These are phyloP conservation scores for Hymenoscyphus fructigenus DNA, from an alignment of 2,329 filamentous ascomycete species.

Conservation along the genomic window DNA sequence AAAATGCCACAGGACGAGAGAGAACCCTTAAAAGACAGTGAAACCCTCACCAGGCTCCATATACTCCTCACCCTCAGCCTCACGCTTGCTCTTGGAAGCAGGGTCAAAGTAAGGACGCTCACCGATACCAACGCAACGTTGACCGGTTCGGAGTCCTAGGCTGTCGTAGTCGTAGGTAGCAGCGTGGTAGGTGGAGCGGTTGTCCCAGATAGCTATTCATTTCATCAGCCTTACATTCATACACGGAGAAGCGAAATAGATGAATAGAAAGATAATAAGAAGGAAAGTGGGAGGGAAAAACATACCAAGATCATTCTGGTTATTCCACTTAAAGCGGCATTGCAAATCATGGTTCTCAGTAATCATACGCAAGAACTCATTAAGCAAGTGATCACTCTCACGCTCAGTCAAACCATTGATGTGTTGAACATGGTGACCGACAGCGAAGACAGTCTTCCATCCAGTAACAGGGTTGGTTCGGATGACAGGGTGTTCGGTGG, in stretches of 20 bases:
- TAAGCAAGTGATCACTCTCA: slow-evolving; percentile 46
- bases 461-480: slow-evolving; percentile 57
- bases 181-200: slow-evolving; percentile 50
- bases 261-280: too few relatives aligned
- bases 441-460: slow-evolving; percentile 42
- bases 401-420: slow-evolving; percentile 56
- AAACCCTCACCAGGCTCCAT: slow-evolving; percentile 18
- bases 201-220: slow-evolving; percentile 64
- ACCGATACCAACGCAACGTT: slow-evolving; percentile 49
- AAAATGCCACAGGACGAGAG: background rate
- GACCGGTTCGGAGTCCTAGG: slow-evolving; percentile 44
- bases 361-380: slow-evolving; percentile 42
- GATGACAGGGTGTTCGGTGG: slow-evolving; percentile 47
- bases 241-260: too few relatives aligned
- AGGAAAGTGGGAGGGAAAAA: background rate
- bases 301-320: slow-evolving; percentile 48
- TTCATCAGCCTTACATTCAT: background rate
- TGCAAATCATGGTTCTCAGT: slow-evolving; percentile 58
- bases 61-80: slow-evolving; percentile 46
- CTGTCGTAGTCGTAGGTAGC: slow-evolving; percentile 62
- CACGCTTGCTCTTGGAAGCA: slow-evolving; percentile 61
- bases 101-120: slow-evolving; percentile 56
- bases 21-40: slow-evolving; percentile 13
- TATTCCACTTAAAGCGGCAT: slow-evolving; percentile 53
- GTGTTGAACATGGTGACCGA: slow-evolving; percentile 52